A percentile compares a stretch with the other conserved stretches of the same genome.
These are phyloP conservation scores for Saccharomycopsis fibuligera DNA, from an alignment of 805 yeast genomes.

Conservation along the genomic window DNA sequence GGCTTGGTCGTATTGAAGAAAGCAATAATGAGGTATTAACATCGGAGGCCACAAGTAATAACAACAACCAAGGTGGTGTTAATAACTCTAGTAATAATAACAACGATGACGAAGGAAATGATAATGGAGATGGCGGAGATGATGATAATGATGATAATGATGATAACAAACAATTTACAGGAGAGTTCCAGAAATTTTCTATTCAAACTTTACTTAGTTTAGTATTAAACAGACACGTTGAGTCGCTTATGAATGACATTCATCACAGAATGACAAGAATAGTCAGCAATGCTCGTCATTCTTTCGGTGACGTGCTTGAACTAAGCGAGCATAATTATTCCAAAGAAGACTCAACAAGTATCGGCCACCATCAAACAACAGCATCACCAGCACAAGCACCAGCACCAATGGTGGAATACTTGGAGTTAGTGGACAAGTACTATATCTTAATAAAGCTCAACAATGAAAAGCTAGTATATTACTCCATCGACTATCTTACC, in stretches of 20 bases:
- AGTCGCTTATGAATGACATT: conserved; percentile 10
- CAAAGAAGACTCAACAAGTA: background rate
- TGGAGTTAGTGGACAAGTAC: conserved; percentile 8
- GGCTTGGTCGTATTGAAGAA: too few relatives aligned
- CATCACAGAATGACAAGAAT: background rate
- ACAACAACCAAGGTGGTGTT: background rate
- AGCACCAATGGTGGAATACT: background rate
- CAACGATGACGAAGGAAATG: too few relatives aligned
- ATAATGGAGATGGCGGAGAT: too few relatives aligned
- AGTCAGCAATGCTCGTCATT: background rate
- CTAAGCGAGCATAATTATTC: too few relatives aligned
- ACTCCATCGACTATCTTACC: conserved; percentile 18
- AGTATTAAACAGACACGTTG: conserved; percentile 17
- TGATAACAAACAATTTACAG: background rate
- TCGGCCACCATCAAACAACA: background rate
- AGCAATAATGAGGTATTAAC: background rate
- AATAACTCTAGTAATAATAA: too few relatives aligned
- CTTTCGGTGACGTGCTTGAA: background rate
- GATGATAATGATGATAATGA: background rate
- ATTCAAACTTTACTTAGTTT: conserved; percentile 16
- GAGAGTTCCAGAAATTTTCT: conserved; percentile 3
- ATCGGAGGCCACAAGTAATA: background rate
- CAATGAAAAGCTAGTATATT: conserved; percentile 10
- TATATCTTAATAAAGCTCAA: conserved; percentile 10
- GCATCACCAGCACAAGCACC: background rate